Conservation (phyloP, 257 asterid genomes). For the Solanum pinnatisectum region DNA sequence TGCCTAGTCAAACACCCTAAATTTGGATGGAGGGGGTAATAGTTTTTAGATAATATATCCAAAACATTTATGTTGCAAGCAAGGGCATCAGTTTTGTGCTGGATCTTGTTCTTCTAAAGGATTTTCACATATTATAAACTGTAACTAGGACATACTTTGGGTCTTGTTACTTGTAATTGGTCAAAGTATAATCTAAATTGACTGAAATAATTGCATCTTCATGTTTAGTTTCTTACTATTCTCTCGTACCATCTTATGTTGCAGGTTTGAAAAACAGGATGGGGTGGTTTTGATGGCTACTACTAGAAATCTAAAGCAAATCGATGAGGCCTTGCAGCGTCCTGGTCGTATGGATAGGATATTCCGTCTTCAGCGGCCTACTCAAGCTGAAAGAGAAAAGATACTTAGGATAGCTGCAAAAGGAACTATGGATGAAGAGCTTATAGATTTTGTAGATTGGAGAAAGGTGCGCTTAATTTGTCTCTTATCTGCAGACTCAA, state of each 20-base stretch:
- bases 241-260: slow-evolving; percentile 10
- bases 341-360: slow-evolving; percentile 99
- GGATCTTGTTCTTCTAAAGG: neutral
- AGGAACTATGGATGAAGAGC: slow-evolving; percentile 87
- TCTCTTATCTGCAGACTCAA: neutral
- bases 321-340: slow-evolving; percentile 89
- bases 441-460: slow-evolving; percentile 84
- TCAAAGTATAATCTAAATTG: neutral
- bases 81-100: neutral
- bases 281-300: slow-evolving; percentile 99
- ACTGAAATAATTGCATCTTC: neutral
- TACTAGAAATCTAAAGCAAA: slow-evolving; percentile 74
- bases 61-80: neutral
- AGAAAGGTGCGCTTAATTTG: slow-evolving; percentile 43
- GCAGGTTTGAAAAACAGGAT: slow-evolving; percentile 95
- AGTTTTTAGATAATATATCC: neutral
- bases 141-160: neutral
- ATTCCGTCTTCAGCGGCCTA: slow-evolving; percentile 89
- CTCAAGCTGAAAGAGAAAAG: slow-evolving; percentile 79
- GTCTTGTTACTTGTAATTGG: neutral
- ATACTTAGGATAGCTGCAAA: slow-evolving; percentile 64
- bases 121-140: neutral
- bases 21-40: neutral
- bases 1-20: neutral
- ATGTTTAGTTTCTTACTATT: neutral